Percentiles rank a stretch among this genome's conserved stretches.
These are phyloP conservation scores for Penicillium aurantiogriseum DNA, from an alignment of 2,329 filamentous ascomycete genomes.

Conservation along the genomic window DNA sequence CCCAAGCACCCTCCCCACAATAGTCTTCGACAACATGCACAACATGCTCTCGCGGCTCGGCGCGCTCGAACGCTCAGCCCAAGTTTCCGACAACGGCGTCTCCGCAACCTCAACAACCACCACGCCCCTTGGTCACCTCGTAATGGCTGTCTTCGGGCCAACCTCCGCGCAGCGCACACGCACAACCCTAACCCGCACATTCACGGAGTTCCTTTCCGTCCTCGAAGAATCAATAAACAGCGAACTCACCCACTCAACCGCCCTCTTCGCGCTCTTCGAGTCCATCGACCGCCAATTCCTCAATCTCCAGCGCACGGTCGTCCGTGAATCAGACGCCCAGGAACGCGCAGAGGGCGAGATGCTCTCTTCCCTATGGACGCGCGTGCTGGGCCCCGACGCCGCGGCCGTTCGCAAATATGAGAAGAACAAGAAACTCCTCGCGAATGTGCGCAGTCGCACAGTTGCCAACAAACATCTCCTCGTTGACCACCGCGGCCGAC, in stretches of 20 bases:
- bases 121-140: conserved; percentile 58
- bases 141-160: conserved; percentile 73
- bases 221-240: conserved; percentile 85
- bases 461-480: conserved; percentile 84
- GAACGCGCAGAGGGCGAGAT: conserved; percentile 78
- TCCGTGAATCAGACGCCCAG: conserved; percentile 77
- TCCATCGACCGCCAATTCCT: conserved; percentile 86
- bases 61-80: conserved; percentile 38
- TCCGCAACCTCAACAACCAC: conserved; percentile 56
- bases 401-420: conserved; percentile 83
- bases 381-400: conserved; percentile 74
- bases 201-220: conserved; percentile 80
- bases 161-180: conserved; percentile 79
- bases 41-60: conserved; percentile 63
- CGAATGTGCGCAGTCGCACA: conserved; percentile 75
- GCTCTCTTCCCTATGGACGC: conserved; percentile 80
- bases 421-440: conserved; percentile 78
- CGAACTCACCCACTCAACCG: conserved; percentile 76
- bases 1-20: conserved; percentile 62
- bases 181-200: conserved; percentile 78
- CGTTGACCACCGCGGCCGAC: conserved; percentile 79
- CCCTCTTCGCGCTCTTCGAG: conserved; percentile 86
- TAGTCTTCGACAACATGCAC: conserved; percentile 81
- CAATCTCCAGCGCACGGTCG: conserved; percentile 80
- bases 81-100: conserved; percentile 17